phyloP scores from a whole-genome alignment of 2,329 filamentous ascomycete species.

The Stachybotrys chlorohalonatus region DNA sequence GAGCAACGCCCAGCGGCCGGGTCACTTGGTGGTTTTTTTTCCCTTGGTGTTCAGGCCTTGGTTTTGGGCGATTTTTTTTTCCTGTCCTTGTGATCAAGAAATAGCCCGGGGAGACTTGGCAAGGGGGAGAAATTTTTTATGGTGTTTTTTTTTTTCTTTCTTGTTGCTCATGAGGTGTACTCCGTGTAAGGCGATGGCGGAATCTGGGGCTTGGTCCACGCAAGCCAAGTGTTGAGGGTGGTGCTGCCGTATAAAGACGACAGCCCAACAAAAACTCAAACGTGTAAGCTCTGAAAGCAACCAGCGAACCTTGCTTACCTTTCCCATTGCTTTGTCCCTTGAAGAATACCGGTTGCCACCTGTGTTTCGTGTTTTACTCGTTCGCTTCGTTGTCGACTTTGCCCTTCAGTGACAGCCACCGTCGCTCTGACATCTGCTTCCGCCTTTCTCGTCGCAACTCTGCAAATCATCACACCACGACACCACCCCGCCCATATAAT shows the following conservation, averaged over 20 bases:
- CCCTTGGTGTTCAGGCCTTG: not conserved
- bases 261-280: too few species aligned
- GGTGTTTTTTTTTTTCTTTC: too few species aligned
- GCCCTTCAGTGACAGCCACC: too few species aligned
- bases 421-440: too few species aligned
- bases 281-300: too few species aligned
- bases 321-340: too few species aligned
- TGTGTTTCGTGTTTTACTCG: too few species aligned
- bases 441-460: too few species aligned
- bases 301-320: too few species aligned
- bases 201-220: not conserved
- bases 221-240: not conserved
- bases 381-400: too few species aligned
- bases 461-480: too few species aligned
- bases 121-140: not conserved
- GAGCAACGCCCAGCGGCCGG: not conserved
- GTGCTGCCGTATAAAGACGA: not conserved
- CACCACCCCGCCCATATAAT: constrained; percentile 14
- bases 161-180: not conserved
- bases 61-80: not conserved
- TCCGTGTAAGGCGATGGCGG: not conserved
- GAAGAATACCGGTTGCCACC: too few species aligned
- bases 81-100: not conserved
- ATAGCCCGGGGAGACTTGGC: not conserved
- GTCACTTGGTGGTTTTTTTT: not conserved